Conservation (phyloP, 208 protist genomes). For the Trypanosoma mega region DNA sequence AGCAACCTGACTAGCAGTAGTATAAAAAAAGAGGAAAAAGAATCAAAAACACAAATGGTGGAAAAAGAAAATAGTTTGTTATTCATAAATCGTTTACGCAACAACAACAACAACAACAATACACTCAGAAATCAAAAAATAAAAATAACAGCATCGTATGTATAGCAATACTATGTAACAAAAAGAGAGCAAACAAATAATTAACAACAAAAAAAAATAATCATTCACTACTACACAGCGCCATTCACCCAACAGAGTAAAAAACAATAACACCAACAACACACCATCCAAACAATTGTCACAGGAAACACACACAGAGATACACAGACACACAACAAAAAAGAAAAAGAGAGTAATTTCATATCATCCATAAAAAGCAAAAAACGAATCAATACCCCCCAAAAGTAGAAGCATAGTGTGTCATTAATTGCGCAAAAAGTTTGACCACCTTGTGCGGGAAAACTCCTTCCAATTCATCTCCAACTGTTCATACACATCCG, state of each 20-base stretch:
- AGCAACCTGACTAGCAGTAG: too few species aligned
- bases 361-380: neutral
- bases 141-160: constrained; percentile 1
- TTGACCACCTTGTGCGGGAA: constrained; percentile 88
- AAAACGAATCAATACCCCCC: neutral
- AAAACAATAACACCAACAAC: constrained; percentile 7
- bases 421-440: constrained; percentile 72
- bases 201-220: neutral
- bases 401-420: neutral
- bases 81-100: neutral
- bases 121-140: neutral
- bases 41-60: neutral
- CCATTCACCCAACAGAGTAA: neutral
- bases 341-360: neutral
- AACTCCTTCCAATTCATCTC: constrained; percentile 94
- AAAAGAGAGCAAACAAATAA: neutral
- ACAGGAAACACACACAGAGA: neutral
- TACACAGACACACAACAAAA: constrained; percentile 12
- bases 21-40: too few species aligned
- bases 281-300: neutral
- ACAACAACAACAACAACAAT: neutral
- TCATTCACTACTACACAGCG: constrained; percentile 5
- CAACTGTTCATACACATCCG: constrained; percentile 86
- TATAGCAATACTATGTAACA: neutral
- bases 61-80: neutral